These are phyloP conservation scores for Trichosanthes cucumerina DNA, from an alignment of 306 rosid species.

Conservation along the genomic window DNA sequence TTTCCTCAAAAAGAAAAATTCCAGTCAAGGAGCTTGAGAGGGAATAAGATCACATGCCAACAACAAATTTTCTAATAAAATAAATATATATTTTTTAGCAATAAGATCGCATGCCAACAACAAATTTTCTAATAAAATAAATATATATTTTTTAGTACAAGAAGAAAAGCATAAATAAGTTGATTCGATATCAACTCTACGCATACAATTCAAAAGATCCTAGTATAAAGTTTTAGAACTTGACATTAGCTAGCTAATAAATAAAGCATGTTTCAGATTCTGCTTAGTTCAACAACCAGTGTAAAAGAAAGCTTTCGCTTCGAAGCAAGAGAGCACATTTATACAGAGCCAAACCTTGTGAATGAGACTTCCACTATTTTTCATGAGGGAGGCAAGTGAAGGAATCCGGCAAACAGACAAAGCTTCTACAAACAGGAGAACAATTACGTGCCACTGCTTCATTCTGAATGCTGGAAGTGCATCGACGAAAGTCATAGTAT, in stretches of 20 bases:
- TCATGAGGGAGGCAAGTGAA: conserved; percentile 48
- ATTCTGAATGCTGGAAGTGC: conserved; percentile 75
- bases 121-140: neutral
- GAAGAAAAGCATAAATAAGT: neutral
- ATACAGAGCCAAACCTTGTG: conserved; percentile 45
- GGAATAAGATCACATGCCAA: neutral
- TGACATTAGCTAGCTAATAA: neutral
- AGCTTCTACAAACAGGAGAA: conserved; percentile 70
- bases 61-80: neutral
- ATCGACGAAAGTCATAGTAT: conserved; percentile 74
- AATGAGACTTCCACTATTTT: conserved; percentile 44
- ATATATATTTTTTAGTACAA: neutral
- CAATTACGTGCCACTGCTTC: conserved; percentile 84
- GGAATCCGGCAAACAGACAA: conserved; percentile 73
- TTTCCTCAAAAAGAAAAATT: neutral
- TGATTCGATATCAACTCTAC: neutral
- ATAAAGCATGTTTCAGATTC: neutral
- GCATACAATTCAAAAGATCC: neutral
- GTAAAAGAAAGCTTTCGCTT: neutral
- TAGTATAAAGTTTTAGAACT: neutral
- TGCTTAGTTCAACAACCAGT: neutral
- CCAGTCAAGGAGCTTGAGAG: neutral
- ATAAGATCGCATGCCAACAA: neutral
- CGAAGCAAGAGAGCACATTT: neutral
- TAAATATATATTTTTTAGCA: neutral